Evolutionary conservation across 2,329 filamentous ascomycete species (phyloP), one percentile per base, ranked within the genome.

Genomic region (Aspergillus aculeatinus): DNA sequence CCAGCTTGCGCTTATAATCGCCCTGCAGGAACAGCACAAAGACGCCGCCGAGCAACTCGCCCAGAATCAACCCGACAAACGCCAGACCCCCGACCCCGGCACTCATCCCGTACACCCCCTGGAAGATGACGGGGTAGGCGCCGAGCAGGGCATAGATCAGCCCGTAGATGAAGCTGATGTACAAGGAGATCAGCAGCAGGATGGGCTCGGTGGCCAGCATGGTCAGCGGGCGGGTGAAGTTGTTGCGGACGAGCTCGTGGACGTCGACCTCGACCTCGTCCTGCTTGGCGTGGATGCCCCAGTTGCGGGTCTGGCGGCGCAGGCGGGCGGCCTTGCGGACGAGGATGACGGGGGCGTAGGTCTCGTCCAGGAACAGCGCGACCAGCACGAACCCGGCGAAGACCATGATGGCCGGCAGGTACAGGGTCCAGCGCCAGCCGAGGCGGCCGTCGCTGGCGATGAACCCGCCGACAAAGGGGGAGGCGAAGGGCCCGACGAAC

Each of bases 261-360:
- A 82, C 76, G 55, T 82, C 79, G n/a, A 83, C 73, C 65, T 83
- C 81, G 35, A 83, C 79, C 68, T 83, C 80, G 62, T 83, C 81
- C 63, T 78, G 76, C 63, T 81, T 81, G 1, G 83, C 83, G 60
- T 86, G 83, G 47, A 86, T 85, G 1, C 83, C 84, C 83, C 84
- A 86, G 61, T 86, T 86, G 60, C 80, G 79, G 0, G 84, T 86
- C 49, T 81, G 71, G 12, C 83, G 76, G 16, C 84, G 76, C 2
- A 86, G 68, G 51, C 82, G 79, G 0, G 77, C 69, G 0, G 84
- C 84, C 48, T 73, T 73, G 25, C 67, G 68, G 19, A 72, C 68
- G 7, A 74, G 61, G 4, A 74, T 67, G 0, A 68, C 66, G 0
- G 83, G 83, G 0, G 82, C 79, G 63, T 86, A 86, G 0, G 82